A percentile compares a stretch with the other conserved stretches of the same genome.
Conservation (phyloP, 1,284 basidiomycete genomes). For the Cryptococcus sp. region DNA sequence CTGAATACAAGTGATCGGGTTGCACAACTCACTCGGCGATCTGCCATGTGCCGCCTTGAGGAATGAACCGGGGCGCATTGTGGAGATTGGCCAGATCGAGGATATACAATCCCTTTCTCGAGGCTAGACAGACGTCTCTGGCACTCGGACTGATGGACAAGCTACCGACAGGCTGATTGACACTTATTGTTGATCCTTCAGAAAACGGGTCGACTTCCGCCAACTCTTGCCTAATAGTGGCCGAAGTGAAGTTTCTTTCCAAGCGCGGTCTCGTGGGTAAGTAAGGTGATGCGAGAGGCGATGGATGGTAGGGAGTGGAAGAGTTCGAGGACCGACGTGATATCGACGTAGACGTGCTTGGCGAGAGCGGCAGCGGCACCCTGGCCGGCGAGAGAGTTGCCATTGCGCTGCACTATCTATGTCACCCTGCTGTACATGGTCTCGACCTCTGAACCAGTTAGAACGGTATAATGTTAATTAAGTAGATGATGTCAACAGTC, state of each 20-base stretch:
- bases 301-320: constrained; percentile 11
- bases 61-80: constrained; percentile 85
- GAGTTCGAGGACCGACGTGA: constrained; percentile 14
- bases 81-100: constrained; percentile 88
- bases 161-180: constrained; percentile 55
- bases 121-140: constrained; percentile 57
- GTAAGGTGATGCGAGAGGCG: constrained; percentile 26
- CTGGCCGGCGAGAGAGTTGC: constrained; percentile 12
- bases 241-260: constrained; percentile 26
- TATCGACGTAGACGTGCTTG: constrained; percentile 6
- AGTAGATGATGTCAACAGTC: too few species aligned
- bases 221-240: constrained; percentile 13
- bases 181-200: constrained; percentile 44
- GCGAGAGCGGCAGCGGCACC: constrained; percentile 21
- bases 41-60: constrained; percentile 95
- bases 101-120: constrained; percentile 91
- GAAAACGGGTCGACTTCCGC: constrained; percentile 36
- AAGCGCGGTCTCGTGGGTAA: constrained; percentile 31
- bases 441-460: too few species aligned
- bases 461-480: too few species aligned
- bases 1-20: too few species aligned
- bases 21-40: constrained; percentile 66
- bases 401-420: not conserved
- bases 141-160: constrained; percentile 54
- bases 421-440: not conserved